Percentiles rank a stretch among this genome's conserved stretches.
These are phyloP conservation scores for Annulohypoxylon stygium DNA, from an alignment of 495 filamentous ascomycete genomes.

Conservation along the genomic window DNA sequence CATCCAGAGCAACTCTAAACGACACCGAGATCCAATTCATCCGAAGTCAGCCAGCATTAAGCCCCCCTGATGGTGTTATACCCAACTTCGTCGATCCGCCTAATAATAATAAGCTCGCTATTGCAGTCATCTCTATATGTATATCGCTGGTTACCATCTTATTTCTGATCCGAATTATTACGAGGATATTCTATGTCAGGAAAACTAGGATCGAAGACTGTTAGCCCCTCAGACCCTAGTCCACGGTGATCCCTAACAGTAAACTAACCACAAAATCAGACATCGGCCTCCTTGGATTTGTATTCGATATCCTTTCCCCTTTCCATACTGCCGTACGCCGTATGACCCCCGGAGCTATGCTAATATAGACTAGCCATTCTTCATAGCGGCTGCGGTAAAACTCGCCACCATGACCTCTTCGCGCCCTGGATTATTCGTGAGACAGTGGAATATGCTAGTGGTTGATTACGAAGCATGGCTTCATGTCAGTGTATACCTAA, in stretches of 20 bases:
- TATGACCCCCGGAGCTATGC: neutral
- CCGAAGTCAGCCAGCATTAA: neutral
- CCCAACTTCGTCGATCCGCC: neutral
- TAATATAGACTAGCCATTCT: constrained; percentile 11
- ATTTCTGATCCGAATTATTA: neutral
- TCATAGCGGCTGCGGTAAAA: neutral
- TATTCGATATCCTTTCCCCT: neutral
- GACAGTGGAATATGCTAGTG: neutral
- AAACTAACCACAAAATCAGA: neutral
- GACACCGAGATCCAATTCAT: neutral
- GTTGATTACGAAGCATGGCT: neutral
- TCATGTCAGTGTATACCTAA: neutral
- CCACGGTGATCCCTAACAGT: neutral
- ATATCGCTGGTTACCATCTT: neutral
- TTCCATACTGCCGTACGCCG: neutral
- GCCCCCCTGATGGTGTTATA: neutral
- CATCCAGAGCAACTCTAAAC: neutral
- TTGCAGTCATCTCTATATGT: neutral
- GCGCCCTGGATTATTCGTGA: neutral
- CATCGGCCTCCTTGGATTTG: neutral
- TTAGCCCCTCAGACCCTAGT: neutral
- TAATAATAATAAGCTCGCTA: neutral
- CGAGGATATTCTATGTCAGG: neutral
- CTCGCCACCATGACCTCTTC: neutral
- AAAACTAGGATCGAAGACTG: constrained; percentile 4